Percentiles rank a stretch among this genome's conserved stretches.
These are phyloP conservation scores for Gomphus bonarii DNA, from an alignment of 1,284 basidiomycete genomes.

Conservation along the genomic window DNA sequence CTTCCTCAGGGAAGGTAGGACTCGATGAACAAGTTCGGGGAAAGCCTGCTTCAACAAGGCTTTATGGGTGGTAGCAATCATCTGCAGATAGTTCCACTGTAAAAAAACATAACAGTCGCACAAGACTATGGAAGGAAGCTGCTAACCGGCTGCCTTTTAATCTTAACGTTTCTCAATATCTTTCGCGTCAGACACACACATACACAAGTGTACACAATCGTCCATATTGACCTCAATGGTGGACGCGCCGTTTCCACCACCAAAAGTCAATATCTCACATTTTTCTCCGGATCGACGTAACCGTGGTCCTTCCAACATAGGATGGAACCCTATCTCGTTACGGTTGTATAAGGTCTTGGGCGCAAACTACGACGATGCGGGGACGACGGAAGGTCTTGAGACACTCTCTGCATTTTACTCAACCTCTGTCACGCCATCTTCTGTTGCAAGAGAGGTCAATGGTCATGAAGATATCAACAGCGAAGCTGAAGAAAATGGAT, in stretches of 20 bases:
- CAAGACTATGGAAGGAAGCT: background rate
- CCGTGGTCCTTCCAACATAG: background rate
- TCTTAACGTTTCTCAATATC: background rate
- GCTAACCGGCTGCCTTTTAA: background rate
- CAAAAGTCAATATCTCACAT: background rate
- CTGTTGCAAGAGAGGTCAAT: slow-evolving; percentile 24
- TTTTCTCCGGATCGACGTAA: background rate
- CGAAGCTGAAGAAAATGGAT: slow-evolving; percentile 13
- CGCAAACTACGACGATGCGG: slow-evolving; percentile 74
- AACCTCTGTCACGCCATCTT: slow-evolving; percentile 15
- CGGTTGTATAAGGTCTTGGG: slow-evolving; percentile 85
- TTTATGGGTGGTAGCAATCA: background rate
- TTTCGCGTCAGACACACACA: background rate
- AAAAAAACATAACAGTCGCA: background rate
- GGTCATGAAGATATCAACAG: slow-evolving; percentile 20
- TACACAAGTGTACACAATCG: background rate
- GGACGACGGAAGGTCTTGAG: slow-evolving; percentile 70
- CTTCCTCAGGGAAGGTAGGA: background rate
- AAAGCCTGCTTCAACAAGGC: background rate
- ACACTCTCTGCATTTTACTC: slow-evolving; percentile 75
- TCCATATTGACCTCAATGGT: background rate
- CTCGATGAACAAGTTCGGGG: background rate
- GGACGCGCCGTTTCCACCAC: background rate
- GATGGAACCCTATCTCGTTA: slow-evolving; percentile 49
- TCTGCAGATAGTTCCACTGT: background rate